These are phyloP conservation scores for Avena eriantha DNA, from an alignment of 176 grass and related monocot species.

Conservation along the genomic window DNA sequence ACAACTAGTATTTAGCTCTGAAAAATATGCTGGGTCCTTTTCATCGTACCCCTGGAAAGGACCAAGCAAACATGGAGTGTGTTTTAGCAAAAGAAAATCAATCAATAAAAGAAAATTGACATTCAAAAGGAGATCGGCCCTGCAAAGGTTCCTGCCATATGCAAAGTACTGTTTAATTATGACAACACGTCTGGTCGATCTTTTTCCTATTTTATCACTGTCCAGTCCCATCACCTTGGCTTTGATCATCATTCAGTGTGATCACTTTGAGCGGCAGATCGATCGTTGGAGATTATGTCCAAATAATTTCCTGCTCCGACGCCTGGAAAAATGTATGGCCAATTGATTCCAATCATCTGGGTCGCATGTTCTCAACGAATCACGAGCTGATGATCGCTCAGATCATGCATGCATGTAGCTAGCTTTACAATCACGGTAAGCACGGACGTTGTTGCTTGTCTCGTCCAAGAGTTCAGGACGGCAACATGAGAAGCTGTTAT, in stretches of 20 bases:
- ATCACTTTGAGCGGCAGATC: slow-evolving; percentile 41
- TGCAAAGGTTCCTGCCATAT: background rate
- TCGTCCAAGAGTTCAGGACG: background rate
- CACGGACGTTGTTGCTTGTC: background rate
- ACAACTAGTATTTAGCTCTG: background rate
- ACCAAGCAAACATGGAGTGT: slow-evolving; percentile 28
- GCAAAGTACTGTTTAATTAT: slow-evolving; percentile 30
- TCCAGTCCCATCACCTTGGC: background rate
- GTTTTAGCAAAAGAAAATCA: slow-evolving; percentile 20
- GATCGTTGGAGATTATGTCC: slow-evolving; percentile 6
- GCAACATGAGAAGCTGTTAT: background rate
- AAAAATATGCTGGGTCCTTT: background rate
- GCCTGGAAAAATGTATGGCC: background rate
- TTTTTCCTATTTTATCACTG: background rate
- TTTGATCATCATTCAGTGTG: slow-evolving; percentile 34
- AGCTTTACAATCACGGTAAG: background rate
- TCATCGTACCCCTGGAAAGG: slow-evolving; percentile 10
- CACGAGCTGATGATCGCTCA: slow-evolving; percentile 5
- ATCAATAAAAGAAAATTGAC: background rate
- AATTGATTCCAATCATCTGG: slow-evolving; percentile 24
- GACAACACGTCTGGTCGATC: slow-evolving; percentile 11
- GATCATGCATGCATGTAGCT: slow-evolving; percentile 10
- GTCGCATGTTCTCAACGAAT: background rate
- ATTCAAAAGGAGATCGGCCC: background rate
- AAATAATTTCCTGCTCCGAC: slow-evolving; percentile 2